phyloP scores from a whole-genome alignment of 495 filamentous ascomycete species.

The Thermothielavioides terrestris region DNA sequence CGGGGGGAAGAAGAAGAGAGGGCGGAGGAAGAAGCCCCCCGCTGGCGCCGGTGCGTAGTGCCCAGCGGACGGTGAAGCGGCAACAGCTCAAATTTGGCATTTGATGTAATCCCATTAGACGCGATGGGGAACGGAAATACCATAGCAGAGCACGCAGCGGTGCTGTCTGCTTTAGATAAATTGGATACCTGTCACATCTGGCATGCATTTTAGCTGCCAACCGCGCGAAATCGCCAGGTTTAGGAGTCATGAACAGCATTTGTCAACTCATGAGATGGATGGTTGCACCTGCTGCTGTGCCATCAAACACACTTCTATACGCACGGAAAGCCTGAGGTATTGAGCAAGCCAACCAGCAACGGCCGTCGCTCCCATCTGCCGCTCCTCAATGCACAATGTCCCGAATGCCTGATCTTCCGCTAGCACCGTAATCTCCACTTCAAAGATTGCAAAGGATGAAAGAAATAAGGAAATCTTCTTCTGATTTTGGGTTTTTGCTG shows the following conservation, averaged over 20 bases:
- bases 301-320: not conserved
- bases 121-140: no score
- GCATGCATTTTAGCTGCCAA: not conserved
- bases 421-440: not conserved
- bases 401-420: not conserved
- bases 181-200: not conserved
- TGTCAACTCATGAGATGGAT: not conserved
- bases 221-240: not conserved
- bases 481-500: not conserved
- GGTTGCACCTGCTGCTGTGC: not conserved
- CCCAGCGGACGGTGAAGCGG: not conserved
- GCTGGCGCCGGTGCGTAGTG: not conserved
- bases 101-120: no score
- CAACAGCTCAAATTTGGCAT: not conserved
- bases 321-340: slow-evolving; percentile 2
- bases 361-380: not conserved
- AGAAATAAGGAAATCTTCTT: not conserved
- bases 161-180: no score
- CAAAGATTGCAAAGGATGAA: not conserved
- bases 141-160: no score
- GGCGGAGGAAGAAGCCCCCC: not conserved
- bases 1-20: not conserved
- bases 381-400: no score
- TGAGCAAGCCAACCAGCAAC: slow-evolving; percentile 3
- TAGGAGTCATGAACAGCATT: not conserved